Percentiles rank a stretch among this genome's conserved stretches.
phyloP scores from a whole-genome alignment of 805 yeast genomes.

The Wickerhamiella bombiphila region DNA sequence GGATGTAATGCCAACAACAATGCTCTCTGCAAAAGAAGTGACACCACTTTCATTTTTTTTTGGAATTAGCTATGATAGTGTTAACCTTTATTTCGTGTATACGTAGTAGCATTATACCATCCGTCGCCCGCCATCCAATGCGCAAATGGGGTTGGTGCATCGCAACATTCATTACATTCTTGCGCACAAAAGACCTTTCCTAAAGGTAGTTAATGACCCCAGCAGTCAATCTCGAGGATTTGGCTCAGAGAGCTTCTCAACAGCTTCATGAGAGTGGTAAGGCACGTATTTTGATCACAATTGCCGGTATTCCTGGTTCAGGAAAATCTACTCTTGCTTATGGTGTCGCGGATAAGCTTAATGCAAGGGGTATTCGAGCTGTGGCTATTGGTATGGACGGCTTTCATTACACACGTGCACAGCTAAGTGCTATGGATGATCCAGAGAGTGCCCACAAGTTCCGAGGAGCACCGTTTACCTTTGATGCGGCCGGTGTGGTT shows the following conservation, averaged over 20 bases:
- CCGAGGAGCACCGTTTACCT: slow-evolving; percentile 80
- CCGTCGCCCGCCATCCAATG: no score
- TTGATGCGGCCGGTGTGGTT: slow-evolving; percentile 43
- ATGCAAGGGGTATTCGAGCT: slow-evolving; percentile 16
- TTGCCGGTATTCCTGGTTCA: slow-evolving; percentile 74
- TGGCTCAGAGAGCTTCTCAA: not conserved
- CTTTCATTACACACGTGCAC: slow-evolving; percentile 44
- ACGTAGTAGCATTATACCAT: no score
- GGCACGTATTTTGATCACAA: slow-evolving; percentile 36
- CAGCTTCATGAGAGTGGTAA: not conserved
- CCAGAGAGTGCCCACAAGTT: slow-evolving; percentile 42
- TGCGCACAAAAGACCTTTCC: no score
- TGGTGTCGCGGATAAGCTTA: slow-evolving; percentile 31
- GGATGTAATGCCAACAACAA: no score
- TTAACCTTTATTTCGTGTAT: no score
- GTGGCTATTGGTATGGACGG: slow-evolving; percentile 59
- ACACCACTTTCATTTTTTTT: no score
- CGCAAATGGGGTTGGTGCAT: no score
- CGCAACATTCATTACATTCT: no score
- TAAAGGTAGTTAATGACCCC: no score
- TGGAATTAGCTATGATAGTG: no score
- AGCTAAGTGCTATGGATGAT: slow-evolving; percentile 37
- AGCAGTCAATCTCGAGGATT: not conserved
- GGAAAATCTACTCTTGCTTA: slow-evolving; percentile 63
- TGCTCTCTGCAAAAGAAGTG: no score